Conservation (phyloP, 176 grass and related monocot species). For the Hordeum marinum region DNA sequence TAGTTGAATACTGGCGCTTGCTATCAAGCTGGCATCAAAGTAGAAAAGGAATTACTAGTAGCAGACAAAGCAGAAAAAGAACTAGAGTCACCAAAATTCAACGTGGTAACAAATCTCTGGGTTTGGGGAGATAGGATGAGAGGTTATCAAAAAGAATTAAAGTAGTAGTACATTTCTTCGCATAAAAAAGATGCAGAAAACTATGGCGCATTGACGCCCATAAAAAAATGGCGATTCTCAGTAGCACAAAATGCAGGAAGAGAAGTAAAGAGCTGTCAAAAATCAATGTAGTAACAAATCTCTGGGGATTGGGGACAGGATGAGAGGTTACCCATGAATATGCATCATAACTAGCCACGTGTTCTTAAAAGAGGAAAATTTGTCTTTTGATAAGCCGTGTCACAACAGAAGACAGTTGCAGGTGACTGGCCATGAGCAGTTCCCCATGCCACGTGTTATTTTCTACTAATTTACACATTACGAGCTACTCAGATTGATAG, state of each 20-base stretch:
- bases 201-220: background rate
- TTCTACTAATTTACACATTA: constrained; percentile 23
- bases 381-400: background rate
- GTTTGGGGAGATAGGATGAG: too few relatives aligned
- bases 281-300: background rate
- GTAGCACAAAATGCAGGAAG: background rate
- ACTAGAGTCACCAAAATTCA: too few relatives aligned
- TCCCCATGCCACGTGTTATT: constrained; percentile 21
- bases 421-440: background rate
- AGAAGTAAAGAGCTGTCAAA: background rate
- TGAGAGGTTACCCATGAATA: background rate
- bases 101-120: too few relatives aligned
- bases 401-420: background rate
- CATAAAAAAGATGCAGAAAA: background rate
- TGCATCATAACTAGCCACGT: constrained; percentile 13
- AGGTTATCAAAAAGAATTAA: too few relatives aligned
- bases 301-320: background rate
- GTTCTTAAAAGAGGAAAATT: background rate
- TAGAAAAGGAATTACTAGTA: too few relatives aligned
- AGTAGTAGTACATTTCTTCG: too few relatives aligned
- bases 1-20: too few relatives aligned
- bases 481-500: background rate
- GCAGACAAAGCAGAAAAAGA: too few relatives aligned
- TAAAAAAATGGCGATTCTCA: background rate
- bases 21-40: too few relatives aligned